Conservation (phyloP, 2,329 filamentous ascomycete genomes). For the Trichoderma breve region DNA sequence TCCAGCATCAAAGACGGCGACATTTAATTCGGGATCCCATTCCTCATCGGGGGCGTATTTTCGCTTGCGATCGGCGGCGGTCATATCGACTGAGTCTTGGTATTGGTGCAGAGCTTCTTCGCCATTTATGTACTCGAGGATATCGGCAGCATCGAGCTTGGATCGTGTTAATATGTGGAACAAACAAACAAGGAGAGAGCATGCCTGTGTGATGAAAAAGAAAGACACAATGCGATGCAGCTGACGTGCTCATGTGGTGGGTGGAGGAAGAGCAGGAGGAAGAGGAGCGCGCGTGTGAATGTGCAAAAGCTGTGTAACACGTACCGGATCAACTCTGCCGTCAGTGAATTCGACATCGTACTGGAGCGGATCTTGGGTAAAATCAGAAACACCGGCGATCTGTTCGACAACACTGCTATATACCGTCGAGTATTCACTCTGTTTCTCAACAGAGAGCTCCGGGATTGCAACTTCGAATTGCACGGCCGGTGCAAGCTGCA, state of each 20-base stretch:
- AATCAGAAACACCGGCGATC: slow-evolving; percentile 33
- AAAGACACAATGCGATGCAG: neutral
- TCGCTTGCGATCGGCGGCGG: slow-evolving; percentile 30
- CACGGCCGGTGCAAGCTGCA: neutral
- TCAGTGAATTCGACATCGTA: slow-evolving; percentile 47
- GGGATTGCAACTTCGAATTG: slow-evolving; percentile 35
- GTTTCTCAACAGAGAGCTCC: slow-evolving; percentile 27
- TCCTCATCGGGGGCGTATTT: slow-evolving; percentile 31
- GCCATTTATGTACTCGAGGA: slow-evolving; percentile 36
- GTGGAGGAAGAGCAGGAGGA: neutral
- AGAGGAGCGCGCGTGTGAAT: neutral
- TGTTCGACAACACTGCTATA: slow-evolving; percentile 40
- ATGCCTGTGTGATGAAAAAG: neutral
- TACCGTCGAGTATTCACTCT: slow-evolving; percentile 32
- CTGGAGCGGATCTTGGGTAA: slow-evolving; percentile 27
- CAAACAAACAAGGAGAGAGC: neutral
- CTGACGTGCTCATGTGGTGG: neutral
- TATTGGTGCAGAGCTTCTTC: slow-evolving; percentile 29
- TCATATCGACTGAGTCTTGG: slow-evolving; percentile 16
- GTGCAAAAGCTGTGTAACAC: slow-evolving; percentile 26
- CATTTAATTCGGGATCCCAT: slow-evolving; percentile 30
- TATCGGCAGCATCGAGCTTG: slow-evolving; percentile 34
- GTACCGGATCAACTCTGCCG: slow-evolving; percentile 45
- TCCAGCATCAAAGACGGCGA: slow-evolving; percentile 28
- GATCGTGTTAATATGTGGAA: slow-evolving; percentile 2